Percentiles rank a stretch among this genome's conserved stretches.
These are phyloP conservation scores for Aspergillus versicolor DNA, from an alignment of 2,329 filamentous ascomycete genomes.

Conservation along the genomic window DNA sequence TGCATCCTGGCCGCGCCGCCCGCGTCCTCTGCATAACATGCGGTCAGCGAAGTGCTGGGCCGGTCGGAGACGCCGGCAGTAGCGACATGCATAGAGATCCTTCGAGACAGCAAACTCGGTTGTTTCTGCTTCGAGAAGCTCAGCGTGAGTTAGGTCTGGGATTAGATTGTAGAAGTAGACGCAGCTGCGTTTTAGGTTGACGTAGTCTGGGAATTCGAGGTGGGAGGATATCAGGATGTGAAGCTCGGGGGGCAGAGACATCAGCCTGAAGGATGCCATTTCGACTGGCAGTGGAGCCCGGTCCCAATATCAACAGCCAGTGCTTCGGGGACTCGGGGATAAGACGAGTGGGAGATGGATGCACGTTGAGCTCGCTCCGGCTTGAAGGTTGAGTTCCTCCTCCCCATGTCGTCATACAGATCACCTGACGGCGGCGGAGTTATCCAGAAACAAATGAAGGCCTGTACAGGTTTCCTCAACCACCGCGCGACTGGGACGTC, in stretches of 20 bases:
- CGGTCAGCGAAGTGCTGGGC: constrained; percentile 24
- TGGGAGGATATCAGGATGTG: constrained; percentile 25
- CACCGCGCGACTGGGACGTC: too few relatives aligned
- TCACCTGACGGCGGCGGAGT: too few relatives aligned
- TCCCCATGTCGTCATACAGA: too few relatives aligned
- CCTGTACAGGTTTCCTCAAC: too few relatives aligned
- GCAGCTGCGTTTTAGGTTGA: constrained; percentile 27
- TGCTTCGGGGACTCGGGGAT: too few relatives aligned
- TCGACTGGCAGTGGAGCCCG: neutral
- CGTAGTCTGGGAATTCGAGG: constrained; percentile 26
- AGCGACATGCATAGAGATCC: constrained; percentile 27
- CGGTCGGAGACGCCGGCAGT: constrained; percentile 28
- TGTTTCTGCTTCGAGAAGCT: constrained; percentile 26
- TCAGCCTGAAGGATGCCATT: neutral
- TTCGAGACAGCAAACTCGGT: constrained; percentile 19
- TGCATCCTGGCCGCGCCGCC: constrained; percentile 18
- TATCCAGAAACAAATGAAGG: too few relatives aligned
- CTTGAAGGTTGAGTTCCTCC: too few relatives aligned
- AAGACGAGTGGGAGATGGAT: too few relatives aligned
- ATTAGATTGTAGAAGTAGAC: constrained; percentile 26
- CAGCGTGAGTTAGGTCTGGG: constrained; percentile 19
- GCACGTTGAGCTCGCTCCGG: too few relatives aligned
- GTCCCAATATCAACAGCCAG: too few relatives aligned
- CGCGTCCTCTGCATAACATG: constrained; percentile 25
- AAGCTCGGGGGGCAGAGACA: constrained; percentile 30